A percentile compares a stretch with the other conserved stretches of the same genome.
Conservation (phyloP, 1,284 basidiomycete species). For the Apiotrichum veenhuisii region DNA sequence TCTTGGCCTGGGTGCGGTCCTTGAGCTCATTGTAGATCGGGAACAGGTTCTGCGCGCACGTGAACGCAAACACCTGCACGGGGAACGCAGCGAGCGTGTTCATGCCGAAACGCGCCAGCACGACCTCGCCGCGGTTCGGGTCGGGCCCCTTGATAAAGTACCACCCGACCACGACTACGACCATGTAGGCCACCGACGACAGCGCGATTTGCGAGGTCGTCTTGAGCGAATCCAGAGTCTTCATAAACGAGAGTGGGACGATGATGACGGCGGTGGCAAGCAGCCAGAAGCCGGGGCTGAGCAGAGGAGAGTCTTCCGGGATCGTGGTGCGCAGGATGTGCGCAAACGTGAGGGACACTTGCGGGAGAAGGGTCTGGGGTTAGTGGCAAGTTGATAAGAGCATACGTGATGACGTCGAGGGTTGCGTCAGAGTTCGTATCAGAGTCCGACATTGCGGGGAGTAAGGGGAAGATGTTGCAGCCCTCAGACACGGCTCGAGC, state of each 20-base stretch:
- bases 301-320: slow-evolving; percentile 58
- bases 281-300: slow-evolving; percentile 80
- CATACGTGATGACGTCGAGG: background rate
- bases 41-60: slow-evolving; percentile 85
- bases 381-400: background rate
- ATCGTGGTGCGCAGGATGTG: slow-evolving; percentile 60
- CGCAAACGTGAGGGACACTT: slow-evolving; percentile 79
- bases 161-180: slow-evolving; percentile 59
- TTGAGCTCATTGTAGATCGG: slow-evolving; percentile 91
- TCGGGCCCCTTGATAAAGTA: slow-evolving; percentile 45
- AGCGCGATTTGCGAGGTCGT: slow-evolving; percentile 51
- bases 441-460: background rate
- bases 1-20: slow-evolving; percentile 71
- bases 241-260: slow-evolving; percentile 81
- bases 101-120: slow-evolving; percentile 36
- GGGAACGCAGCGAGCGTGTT: slow-evolving; percentile 67
- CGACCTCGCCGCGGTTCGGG: slow-evolving; percentile 41
- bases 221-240: slow-evolving; percentile 63
- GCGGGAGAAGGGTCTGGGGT: slow-evolving; percentile 69
- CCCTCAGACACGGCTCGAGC: background rate
- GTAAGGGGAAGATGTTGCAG: background rate
- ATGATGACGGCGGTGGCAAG: slow-evolving; percentile 75
- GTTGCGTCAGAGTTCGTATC: background rate
- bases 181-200: slow-evolving; percentile 56
- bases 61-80: slow-evolving; percentile 92